Conservation (phyloP, 441 rosid species). For the Euphorbia celastroides region DNA sequence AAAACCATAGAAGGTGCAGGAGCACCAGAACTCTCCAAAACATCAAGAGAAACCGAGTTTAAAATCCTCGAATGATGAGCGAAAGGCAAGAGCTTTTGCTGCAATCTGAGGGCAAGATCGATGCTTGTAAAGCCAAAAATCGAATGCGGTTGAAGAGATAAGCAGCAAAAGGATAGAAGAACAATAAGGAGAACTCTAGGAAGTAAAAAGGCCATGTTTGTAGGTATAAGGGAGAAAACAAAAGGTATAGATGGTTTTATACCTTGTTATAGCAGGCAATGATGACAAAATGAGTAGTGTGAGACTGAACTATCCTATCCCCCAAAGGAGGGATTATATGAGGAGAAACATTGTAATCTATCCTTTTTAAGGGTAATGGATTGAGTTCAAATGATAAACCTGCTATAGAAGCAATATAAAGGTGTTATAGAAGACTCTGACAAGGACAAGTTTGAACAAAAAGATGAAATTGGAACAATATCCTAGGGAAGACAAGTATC, state of each 20-base stretch:
- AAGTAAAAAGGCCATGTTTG: conserved; percentile 37
- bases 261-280: conserved; percentile 17
- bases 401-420: conserved; percentile 45
- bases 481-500: conserved; percentile 74
- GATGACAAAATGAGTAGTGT: conserved; percentile 23
- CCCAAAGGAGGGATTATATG: conserved; percentile 23
- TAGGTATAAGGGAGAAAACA: neutral
- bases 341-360: conserved; percentile 19
- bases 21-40: conserved; percentile 33
- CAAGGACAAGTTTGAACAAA: conserved; percentile 92
- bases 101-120: conserved; percentile 39
- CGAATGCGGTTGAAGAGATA: conserved; percentile 34
- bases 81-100: conserved; percentile 26
- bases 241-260: conserved; percentile 15
- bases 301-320: conserved; percentile 19
- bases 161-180: conserved; percentile 29
- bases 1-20: conserved; percentile 50
- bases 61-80: conserved; percentile 33
- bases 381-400: conserved; percentile 45
- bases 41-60: conserved; percentile 24
- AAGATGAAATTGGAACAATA: conserved; percentile 50
- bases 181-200: conserved; percentile 33
- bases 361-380: conserved; percentile 38
- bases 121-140: conserved; percentile 37
- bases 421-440: conserved; percentile 64